Evolutionary conservation across 2,329 filamentous ascomycete species (phyloP).

Genomic region (Pseudogymnoascus sp.): DNA sequence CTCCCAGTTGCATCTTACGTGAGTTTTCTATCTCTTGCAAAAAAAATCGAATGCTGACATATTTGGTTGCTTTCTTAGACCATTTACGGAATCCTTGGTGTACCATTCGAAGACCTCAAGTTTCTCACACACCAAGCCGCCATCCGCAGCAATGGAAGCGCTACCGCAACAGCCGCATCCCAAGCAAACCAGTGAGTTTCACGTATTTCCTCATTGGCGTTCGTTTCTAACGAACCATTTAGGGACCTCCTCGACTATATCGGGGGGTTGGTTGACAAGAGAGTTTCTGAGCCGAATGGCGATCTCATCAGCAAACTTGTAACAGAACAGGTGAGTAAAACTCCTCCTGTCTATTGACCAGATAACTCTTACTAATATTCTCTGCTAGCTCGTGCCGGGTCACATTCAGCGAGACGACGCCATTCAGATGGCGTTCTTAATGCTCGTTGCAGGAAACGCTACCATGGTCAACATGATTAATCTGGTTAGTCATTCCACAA

Average conservation of each 20-base stretch:
- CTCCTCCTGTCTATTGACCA: background rate
- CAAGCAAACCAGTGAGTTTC: constrained; percentile 35
- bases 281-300: constrained; percentile 34
- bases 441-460: constrained; percentile 46
- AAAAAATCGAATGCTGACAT: background rate
- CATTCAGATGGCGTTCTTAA: constrained; percentile 42
- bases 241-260: constrained; percentile 41
- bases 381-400: constrained; percentile 26
- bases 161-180: constrained; percentile 40
- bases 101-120: constrained; percentile 41
- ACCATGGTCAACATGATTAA: constrained; percentile 47
- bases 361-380: constrained; percentile 17
- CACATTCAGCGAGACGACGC: constrained; percentile 26
- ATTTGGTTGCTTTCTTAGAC: constrained; percentile 28
- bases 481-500: constrained; percentile 29
- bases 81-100: constrained; percentile 44
- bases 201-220: background rate
- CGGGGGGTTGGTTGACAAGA: constrained; percentile 36
- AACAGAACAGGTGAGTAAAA: constrained; percentile 15
- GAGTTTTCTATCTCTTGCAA: constrained; percentile 11
- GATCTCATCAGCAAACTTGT: constrained; percentile 40
- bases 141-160: constrained; percentile 41
- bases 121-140: constrained; percentile 41
- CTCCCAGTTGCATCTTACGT: constrained; percentile 43
- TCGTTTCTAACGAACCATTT: background rate